A percentile compares a stretch with the other conserved stretches of the same genome.
phyloP scores from a whole-genome alignment of 2,329 filamentous ascomycete genomes.

The Aspergillus sp. region DNA sequence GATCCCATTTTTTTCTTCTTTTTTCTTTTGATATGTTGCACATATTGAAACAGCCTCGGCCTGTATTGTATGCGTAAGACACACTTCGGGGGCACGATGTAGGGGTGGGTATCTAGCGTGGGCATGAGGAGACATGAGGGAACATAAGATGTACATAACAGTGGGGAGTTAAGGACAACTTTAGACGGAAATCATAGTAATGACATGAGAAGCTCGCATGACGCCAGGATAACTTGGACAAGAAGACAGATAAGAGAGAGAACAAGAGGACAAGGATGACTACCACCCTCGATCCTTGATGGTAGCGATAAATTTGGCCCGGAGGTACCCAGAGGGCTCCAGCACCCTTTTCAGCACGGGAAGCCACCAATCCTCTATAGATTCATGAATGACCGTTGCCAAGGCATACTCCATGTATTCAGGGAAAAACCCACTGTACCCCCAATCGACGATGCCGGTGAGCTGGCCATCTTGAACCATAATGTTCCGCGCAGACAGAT shows the following conservation, averaged over 20 bases:
- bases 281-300: constrained; percentile 1
- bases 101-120: no score
- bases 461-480: constrained; percentile 27
- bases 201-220: neutral
- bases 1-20: no score
- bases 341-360: constrained; percentile 2
- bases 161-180: no score
- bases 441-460: constrained; percentile 42
- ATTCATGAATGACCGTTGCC: constrained; percentile 2
- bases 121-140: no score
- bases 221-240: neutral
- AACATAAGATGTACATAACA: no score
- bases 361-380: constrained; percentile 1
- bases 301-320: neutral
- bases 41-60: no score
- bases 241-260: no score
- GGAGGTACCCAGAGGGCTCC: neutral
- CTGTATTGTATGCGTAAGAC: no score
- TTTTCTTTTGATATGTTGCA: no score
- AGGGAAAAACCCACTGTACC: constrained; percentile 43
- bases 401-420: constrained; percentile 32
- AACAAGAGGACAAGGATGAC: neutral
- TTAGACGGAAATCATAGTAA: neutral
- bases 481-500: constrained; percentile 28
- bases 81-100: no score